Base-by-base conservation (phyloP, 345 rosid genomes). In the Limnanthes douglasii region DNA sequence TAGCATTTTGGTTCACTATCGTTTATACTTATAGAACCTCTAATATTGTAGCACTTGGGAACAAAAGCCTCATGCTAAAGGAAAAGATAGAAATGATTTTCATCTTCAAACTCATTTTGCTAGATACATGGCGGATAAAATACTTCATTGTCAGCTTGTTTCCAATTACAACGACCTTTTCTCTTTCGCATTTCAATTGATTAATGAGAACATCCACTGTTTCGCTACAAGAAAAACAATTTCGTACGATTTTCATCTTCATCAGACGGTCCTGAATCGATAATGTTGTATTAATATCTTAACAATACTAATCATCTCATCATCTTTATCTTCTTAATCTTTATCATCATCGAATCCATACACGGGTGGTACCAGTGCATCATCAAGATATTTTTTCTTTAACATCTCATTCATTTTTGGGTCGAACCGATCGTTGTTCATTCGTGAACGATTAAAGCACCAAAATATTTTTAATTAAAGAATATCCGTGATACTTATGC, bases 231-330 rank as follows among this genome's bases (percentile, higher is more conserved):
- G 38, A 48, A 84, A 90, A n/a, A 64, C 98, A 90, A 24, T 75
- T 84, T 54, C 70, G 75, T 1, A 74, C 80, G 17, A 90, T 64
- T 70, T 74, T 84, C 95, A 90, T 70, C 88, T 61, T 90, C 68
- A 69, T 46, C 50, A 84, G 48, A 11, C 92, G 53, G n/a, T n/a
- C n/a, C n/a, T 80, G 75, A 23, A 84, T 80, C 3, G 86, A 86
- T 41, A 90, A 46, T 34, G 63, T 58, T 68, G 79, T 36, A 92
- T 66, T 53, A 90, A 17, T 14, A 77, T 48, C 65, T 41, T 77
- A 2, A 70, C 73, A 4, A 61, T 54, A 4, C 32, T 56, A 18
- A 65, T 40, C 69, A 63, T 45, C 39, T 69, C 84, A 34, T 80
- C 98, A 23, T 3, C 45, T 6, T 5, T 15, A 7, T 26, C 50